A percentile compares a stretch with the other conserved stretches of the same genome.
phyloP scores from a whole-genome alignment of 2,329 filamentous ascomycete genomes.

The Colletotrichum lupini region DNA sequence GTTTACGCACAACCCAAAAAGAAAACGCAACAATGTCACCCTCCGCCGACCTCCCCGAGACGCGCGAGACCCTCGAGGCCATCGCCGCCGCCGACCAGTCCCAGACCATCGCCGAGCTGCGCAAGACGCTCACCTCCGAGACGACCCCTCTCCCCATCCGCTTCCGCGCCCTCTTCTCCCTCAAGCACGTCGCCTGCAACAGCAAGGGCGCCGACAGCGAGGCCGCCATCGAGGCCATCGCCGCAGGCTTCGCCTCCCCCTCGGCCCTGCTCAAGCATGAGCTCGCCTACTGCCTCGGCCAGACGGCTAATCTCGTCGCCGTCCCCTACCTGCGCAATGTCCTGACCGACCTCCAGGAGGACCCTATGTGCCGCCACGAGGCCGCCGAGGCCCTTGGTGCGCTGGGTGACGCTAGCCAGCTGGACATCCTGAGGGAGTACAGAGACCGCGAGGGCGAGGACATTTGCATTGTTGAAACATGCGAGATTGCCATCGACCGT shows the following conservation, averaged over 20 bases:
- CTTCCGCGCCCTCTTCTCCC: slow-evolving; percentile 96
- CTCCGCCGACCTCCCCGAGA: slow-evolving; percentile 35
- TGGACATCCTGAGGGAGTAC: slow-evolving; percentile 78
- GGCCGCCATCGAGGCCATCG: slow-evolving; percentile 81
- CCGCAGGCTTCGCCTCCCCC: slow-evolving; percentile 83
- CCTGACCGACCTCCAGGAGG: slow-evolving; percentile 82
- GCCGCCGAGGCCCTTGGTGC: slow-evolving; percentile 95
- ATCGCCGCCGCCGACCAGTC: slow-evolving; percentile 32
- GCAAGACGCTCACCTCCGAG: slow-evolving; percentile 84
- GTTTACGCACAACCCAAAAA: not conserved
- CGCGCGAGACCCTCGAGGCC: slow-evolving; percentile 31
- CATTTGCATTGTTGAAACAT: slow-evolving; percentile 90
- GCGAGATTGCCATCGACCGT: slow-evolving; percentile 93
- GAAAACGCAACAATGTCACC: slow-evolving; percentile 39
- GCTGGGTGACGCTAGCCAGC: slow-evolving; percentile 77
- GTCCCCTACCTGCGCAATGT: slow-evolving; percentile 79
- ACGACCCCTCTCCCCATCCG: slow-evolving; percentile 84
- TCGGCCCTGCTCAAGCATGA: slow-evolving; percentile 96
- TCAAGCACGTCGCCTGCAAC: slow-evolving; percentile 89
- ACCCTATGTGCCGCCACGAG: slow-evolving; percentile 96
- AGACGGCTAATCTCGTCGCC: slow-evolving; percentile 82
- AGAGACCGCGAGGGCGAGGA: slow-evolving; percentile 81
- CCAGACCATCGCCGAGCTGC: slow-evolving; percentile 67
- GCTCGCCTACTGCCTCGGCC: slow-evolving; percentile 94
- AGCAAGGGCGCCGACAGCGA: slow-evolving; percentile 69